Percentiles rank a stretch among this genome's conserved stretches.
Conservation (phyloP, 2,329 filamentous ascomycete genomes). For the Stemphylium beticola region DNA sequence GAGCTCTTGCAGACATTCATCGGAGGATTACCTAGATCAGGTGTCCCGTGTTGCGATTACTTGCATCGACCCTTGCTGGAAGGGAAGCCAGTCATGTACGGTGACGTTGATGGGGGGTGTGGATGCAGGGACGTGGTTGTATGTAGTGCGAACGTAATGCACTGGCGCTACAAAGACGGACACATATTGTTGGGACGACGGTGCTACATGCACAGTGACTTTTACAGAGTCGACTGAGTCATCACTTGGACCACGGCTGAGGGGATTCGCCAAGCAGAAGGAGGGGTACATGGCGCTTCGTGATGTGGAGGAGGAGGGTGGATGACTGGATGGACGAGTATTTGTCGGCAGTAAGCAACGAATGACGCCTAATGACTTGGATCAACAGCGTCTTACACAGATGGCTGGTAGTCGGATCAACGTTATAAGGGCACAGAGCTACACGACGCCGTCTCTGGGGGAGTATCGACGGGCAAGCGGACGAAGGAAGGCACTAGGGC, state of each 20-base stretch:
- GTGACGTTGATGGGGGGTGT: constrained; percentile 7
- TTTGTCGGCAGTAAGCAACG: too few species aligned
- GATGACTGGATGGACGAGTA: neutral
- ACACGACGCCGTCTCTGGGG: neutral
- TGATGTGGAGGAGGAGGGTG: neutral
- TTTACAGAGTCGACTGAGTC: constrained; percentile 3
- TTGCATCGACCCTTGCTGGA: constrained; percentile 6
- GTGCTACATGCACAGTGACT: constrained; percentile 8
- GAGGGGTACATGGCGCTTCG: constrained; percentile 6
- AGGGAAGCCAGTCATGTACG: constrained; percentile 5
- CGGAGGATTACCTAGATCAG: neutral
- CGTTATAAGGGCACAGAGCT: neutral
- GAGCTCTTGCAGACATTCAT: neutral
- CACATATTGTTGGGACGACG: constrained; percentile 15
- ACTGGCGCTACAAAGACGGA: neutral
- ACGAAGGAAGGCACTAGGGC: neutral
- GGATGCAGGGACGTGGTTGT: constrained; percentile 7
- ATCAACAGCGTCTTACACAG: neutral
- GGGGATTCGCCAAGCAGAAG: neutral
- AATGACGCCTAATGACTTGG: neutral
- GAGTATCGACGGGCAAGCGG: constrained; percentile 1
- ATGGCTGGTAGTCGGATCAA: neutral
- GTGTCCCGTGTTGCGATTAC: neutral
- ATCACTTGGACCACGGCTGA: neutral
- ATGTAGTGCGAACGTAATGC: neutral